phyloP scores from a whole-genome alignment of 1,139 yeast species.

The Yamadazyma pseudoaaseri region DNA sequence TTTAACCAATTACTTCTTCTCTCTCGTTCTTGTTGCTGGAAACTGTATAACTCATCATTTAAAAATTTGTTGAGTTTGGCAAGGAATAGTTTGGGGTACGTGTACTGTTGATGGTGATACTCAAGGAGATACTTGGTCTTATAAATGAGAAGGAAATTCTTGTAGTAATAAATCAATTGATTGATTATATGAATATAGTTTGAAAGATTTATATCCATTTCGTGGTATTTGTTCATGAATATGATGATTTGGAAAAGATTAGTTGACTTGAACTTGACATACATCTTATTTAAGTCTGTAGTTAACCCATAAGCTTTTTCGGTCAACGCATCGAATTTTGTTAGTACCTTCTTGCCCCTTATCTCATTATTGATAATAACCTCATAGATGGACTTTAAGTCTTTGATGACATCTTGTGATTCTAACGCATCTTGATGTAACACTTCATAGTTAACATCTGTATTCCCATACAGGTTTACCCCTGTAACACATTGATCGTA shows the following conservation, averaged over 20 bases:
- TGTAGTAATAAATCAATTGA: slow-evolving; percentile 37
- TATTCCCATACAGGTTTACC: slow-evolving; percentile 17
- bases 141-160: slow-evolving; percentile 33
- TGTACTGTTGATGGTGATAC: slow-evolving; percentile 39
- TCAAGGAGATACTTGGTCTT: slow-evolving; percentile 39
- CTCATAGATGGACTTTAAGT: slow-evolving; percentile 34
- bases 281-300: slow-evolving; percentile 6
- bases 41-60: slow-evolving; percentile 29
- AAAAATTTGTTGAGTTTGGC: slow-evolving; percentile 31
- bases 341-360: slow-evolving; percentile 27
- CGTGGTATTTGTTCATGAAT: slow-evolving; percentile 19
- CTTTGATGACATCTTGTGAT: slow-evolving; percentile 29
- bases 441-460: slow-evolving; percentile 25
- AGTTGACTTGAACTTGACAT: slow-evolving; percentile 24
- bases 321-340: slow-evolving; percentile 5
- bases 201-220: slow-evolving; percentile 15
- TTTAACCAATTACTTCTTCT: slow-evolving; percentile 38
- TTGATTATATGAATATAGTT: slow-evolving; percentile 26
- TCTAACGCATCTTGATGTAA: slow-evolving; percentile 35
- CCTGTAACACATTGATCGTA: slow-evolving; percentile 70
- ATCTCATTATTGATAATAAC: slow-evolving; percentile 36
- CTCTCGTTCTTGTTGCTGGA: slow-evolving; percentile 36
- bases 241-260: slow-evolving; percentile 26
- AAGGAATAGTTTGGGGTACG: slow-evolving; percentile 39
- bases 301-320: slow-evolving; percentile 6